A percentile compares a stretch with the other conserved stretches of the same genome.
phyloP scores from a whole-genome alignment of 805 yeast species.

The Cyberlindnera veronae region DNA sequence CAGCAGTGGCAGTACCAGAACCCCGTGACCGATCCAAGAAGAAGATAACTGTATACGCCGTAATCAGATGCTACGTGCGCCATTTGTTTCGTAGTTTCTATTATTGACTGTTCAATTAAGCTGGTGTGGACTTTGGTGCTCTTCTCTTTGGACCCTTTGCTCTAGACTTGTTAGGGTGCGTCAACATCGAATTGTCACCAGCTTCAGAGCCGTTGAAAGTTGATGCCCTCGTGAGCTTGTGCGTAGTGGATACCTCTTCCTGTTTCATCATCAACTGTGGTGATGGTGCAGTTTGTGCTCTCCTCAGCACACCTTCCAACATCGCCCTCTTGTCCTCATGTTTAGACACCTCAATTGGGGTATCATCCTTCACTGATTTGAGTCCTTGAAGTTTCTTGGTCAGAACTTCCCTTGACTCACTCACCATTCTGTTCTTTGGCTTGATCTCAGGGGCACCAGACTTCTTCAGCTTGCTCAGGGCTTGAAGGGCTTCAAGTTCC shows the following conservation, averaged over 20 bases:
- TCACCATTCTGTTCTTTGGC: constrained; percentile 22
- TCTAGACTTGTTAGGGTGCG: constrained; percentile 31
- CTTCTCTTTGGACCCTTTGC: constrained; percentile 37
- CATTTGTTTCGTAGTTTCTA: background rate
- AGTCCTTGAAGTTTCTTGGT: constrained; percentile 13
- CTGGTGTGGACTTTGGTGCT: constrained; percentile 25
- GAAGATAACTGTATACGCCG: background rate
- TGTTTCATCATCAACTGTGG: constrained; percentile 4
- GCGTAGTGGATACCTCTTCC: background rate
- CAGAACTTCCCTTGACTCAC: constrained; percentile 21
- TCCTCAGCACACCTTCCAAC: constrained; percentile 15
- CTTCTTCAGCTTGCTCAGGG: constrained; percentile 17
- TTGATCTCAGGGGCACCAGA: constrained; percentile 10
- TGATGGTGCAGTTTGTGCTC: constrained; percentile 20
- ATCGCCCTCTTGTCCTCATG: constrained; percentile 12
- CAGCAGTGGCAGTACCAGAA: too few species aligned
- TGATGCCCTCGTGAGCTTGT: constrained; percentile 18
- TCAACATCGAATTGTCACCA: constrained; percentile 15
- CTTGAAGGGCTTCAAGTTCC: constrained; percentile 21
- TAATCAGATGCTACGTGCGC: background rate
- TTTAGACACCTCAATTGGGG: background rate
- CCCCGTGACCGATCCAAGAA: background rate
- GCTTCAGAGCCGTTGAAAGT: constrained; percentile 19
- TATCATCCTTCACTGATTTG: constrained; percentile 11
- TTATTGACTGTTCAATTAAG: too few species aligned